A percentile compares a stretch with the other conserved stretches of the same genome.
phyloP scores from a whole-genome alignment of 2,329 filamentous ascomycete genomes.

The Epichloe sibirici region DNA sequence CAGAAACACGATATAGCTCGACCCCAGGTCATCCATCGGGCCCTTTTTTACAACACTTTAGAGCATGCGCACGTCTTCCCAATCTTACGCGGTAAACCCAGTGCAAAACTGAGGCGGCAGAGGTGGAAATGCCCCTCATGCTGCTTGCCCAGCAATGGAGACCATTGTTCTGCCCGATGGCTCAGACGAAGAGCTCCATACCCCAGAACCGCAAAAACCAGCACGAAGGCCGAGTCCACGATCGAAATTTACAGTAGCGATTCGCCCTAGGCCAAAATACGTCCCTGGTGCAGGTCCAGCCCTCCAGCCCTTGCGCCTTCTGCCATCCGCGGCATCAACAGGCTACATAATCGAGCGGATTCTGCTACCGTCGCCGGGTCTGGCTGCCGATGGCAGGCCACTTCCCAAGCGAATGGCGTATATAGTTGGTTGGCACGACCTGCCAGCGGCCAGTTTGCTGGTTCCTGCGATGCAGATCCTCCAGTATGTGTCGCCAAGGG shows the following conservation, averaged over 20 bases:
- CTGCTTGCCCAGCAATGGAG: neutral
- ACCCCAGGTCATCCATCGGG: too few species aligned
- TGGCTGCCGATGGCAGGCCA: slow-evolving; percentile 22
- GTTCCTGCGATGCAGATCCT: slow-evolving; percentile 36
- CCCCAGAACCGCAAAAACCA: neutral
- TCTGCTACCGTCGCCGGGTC: slow-evolving; percentile 27
- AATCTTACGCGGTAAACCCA: neutral
- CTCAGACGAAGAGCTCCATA: neutral
- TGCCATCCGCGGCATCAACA: slow-evolving; percentile 36
- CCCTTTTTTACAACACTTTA: neutral
- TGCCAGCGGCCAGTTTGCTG: slow-evolving; percentile 34
- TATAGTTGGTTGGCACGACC: slow-evolving; percentile 41
- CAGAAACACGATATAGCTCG: neutral
- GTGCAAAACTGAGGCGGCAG: neutral
- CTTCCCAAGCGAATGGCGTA: slow-evolving; percentile 37
- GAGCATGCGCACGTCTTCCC: neutral
- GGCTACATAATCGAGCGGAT: slow-evolving; percentile 46
- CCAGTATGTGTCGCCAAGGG: slow-evolving; percentile 45
- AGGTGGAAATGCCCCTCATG: slow-evolving; percentile 1
- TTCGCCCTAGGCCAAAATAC: slow-evolving; percentile 21
- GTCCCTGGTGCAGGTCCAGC: slow-evolving; percentile 35
- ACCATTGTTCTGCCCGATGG: neutral
- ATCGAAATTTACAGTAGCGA: neutral
- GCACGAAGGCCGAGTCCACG: neutral
- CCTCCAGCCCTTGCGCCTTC: slow-evolving; percentile 33